Conservation (phyloP, 2,329 filamentous ascomycete genomes). For the Ophiostoma angusticollis region DNA sequence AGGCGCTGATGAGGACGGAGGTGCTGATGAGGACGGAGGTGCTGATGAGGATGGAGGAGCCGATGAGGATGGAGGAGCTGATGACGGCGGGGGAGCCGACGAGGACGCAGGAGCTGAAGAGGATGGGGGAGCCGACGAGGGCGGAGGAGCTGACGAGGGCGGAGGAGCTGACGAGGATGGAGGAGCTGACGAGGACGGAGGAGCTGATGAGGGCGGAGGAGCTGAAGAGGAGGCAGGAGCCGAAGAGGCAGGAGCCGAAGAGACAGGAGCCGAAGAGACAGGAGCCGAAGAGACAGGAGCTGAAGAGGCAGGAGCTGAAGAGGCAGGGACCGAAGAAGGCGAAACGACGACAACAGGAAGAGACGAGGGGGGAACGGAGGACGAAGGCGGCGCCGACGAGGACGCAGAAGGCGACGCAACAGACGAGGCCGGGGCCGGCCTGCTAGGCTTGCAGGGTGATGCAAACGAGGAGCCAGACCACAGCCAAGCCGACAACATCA, state of each 20-base stretch:
- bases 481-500: background rate
- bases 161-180: background rate
- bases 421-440: background rate
- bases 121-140: background rate
- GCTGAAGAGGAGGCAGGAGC: background rate
- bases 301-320: background rate
- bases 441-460: background rate
- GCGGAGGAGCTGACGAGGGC: background rate
- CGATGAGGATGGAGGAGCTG: no score
- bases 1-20: no score
- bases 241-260: background rate
- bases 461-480: conserved; percentile 2
- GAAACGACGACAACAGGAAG: background rate
- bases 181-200: background rate
- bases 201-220: background rate
- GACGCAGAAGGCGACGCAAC: background rate
- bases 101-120: background rate
- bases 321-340: background rate
- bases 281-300: background rate
- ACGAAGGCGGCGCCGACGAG: background rate
- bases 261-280: background rate
- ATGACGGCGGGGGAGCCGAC: conserved; percentile 1
- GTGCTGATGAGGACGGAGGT: no score
- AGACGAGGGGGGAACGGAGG: background rate
- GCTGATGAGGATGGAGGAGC: no score